These are phyloP conservation scores for Sugiyamaella chiloensis DNA, from an alignment of 805 yeast genomes.

Conservation along the genomic window DNA sequence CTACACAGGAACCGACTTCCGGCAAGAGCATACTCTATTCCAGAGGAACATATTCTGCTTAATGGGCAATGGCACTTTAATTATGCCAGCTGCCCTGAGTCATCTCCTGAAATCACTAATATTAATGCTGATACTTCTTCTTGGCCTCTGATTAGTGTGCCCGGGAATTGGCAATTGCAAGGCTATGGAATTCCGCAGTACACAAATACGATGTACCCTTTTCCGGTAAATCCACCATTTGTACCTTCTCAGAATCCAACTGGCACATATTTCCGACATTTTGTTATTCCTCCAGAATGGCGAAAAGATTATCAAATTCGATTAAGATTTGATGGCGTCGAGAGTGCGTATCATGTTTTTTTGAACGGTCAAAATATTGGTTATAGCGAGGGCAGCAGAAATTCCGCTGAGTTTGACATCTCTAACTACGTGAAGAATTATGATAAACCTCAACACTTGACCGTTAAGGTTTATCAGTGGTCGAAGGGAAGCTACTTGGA, in stretches of 20 bases:
- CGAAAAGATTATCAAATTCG: slow-evolving; percentile 24
- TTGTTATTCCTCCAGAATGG: slow-evolving; percentile 23
- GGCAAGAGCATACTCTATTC: slow-evolving; percentile 19
- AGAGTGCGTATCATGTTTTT: slow-evolving; percentile 34
- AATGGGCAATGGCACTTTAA: slow-evolving; percentile 29
- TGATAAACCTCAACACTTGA: slow-evolving; percentile 16
- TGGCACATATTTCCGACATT: slow-evolving; percentile 32
- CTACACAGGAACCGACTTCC: slow-evolving; percentile 19
- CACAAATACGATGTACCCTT: slow-evolving; percentile 34
- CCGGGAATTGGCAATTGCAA: slow-evolving; percentile 38
- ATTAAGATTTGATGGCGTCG: slow-evolving; percentile 38
- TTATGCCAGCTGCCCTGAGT: slow-evolving; percentile 22
- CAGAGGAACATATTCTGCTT: slow-evolving; percentile 10
- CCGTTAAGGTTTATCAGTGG: slow-evolving; percentile 33
- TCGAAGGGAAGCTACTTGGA: slow-evolving; percentile 33
- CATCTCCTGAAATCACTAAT: slow-evolving; percentile 8
- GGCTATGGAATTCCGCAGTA: slow-evolving; percentile 37
- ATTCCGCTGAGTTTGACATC: slow-evolving; percentile 35
- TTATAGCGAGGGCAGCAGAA: slow-evolving; percentile 35
- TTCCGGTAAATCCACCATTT: slow-evolving; percentile 35
- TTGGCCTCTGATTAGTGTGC: slow-evolving; percentile 30
- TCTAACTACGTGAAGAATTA: slow-evolving; percentile 11
- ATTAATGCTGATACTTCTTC: slow-evolving; percentile 4
- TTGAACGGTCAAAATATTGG: slow-evolving; percentile 34
- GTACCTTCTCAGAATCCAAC: slow-evolving; percentile 35